Evolutionary conservation across 495 filamentous ascomycete genomes (phyloP).

Genomic region (Aspergillus biplanus): DNA sequence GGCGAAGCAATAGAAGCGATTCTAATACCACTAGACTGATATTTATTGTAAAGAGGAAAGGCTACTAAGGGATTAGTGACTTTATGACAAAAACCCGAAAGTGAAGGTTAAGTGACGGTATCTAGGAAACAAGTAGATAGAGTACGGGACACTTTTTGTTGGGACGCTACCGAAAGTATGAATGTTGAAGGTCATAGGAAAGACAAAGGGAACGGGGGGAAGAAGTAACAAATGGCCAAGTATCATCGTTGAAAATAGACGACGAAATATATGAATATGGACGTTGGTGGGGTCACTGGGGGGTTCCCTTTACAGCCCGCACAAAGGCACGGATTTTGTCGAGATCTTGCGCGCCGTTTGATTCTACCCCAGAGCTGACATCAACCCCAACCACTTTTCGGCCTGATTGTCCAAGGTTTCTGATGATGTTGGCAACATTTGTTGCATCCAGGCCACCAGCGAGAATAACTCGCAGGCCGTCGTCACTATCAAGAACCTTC

Average conservation of each 20-base stretch:
- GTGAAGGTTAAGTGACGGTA: conserved; percentile 15
- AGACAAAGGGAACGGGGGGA: neutral
- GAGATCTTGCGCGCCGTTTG: conserved; percentile 76
- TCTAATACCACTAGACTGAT: no score
- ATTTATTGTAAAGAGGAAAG: no score
- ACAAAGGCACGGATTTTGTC: conserved; percentile 85
- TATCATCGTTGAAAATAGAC: conserved; percentile 1
- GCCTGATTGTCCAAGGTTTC: conserved; percentile 55
- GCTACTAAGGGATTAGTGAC: no score
- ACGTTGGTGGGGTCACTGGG: conserved; percentile 1
- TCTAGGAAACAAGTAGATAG: neutral
- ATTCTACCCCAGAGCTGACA: conserved; percentile 92
- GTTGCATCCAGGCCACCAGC: conserved; percentile 80
- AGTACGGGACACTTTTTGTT: neutral
- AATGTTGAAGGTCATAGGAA: neutral
- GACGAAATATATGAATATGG: conserved; percentile 27
- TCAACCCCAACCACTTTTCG: conserved; percentile 79
- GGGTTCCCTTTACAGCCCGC: conserved; percentile 62
- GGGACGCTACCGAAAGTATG: conserved; percentile 13
- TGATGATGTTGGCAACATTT: conserved; percentile 70
- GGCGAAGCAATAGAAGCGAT: no score
- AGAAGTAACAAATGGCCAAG: conserved; percentile 6
- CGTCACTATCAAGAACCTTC: conserved; percentile 61
- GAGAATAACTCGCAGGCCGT: conserved; percentile 68
- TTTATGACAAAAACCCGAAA: neutral